Evolutionary conservation across 2,329 filamentous ascomycete species (phyloP).

Genomic region (Albophoma yamanashiensis): DNA sequence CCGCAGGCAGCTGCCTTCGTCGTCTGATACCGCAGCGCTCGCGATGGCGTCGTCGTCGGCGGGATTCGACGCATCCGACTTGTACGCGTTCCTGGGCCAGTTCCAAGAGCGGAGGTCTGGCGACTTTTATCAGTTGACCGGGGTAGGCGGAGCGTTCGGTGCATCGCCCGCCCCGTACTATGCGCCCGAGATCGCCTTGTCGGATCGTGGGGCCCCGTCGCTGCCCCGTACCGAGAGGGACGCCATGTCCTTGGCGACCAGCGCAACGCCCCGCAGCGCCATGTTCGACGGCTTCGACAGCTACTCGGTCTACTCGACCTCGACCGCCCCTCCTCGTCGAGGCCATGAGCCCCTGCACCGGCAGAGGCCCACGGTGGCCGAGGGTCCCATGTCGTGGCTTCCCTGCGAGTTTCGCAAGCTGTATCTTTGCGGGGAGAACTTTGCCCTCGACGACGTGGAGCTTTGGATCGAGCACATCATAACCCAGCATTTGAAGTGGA

Average conservation of each 20-base stretch:
- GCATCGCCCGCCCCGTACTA: neutral
- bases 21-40: neutral
- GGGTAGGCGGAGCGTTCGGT: neutral
- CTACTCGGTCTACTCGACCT: constrained; percentile 10
- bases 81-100: neutral
- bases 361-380: constrained; percentile 4
- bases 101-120: neutral
- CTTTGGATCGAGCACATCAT: constrained; percentile 37
- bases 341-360: constrained; percentile 5
- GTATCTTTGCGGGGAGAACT: constrained; percentile 23
- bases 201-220: neutral
- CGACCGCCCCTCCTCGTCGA: constrained; percentile 12
- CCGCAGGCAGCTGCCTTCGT: neutral
- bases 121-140: neutral
- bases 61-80: neutral
- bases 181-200: neutral
- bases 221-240: neutral
- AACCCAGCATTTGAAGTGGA: constrained; percentile 20
- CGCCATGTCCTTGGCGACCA: constrained; percentile 2
- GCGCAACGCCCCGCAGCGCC: constrained; percentile 5
- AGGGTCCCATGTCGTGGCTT: constrained; percentile 11
- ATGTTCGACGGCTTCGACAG: constrained; percentile 4
- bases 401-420: constrained; percentile 35
- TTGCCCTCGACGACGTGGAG: constrained; percentile 23
- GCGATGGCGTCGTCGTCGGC: neutral